Conservation (phyloP, 2,329 filamentous ascomycete species). For the Periconia sp. region DNA sequence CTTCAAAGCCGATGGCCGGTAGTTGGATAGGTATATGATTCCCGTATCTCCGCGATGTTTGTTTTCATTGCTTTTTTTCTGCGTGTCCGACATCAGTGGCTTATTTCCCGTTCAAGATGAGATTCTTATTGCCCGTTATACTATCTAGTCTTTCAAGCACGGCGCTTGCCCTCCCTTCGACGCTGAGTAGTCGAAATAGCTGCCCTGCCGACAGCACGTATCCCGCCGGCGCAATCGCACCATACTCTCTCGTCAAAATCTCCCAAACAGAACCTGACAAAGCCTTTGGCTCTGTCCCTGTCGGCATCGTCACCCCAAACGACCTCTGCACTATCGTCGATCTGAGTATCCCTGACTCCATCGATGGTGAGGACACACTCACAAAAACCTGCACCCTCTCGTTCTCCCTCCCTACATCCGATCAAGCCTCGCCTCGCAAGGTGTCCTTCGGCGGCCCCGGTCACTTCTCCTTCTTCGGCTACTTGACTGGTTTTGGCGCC, state of each 20-base stretch:
- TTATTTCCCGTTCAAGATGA: not conserved
- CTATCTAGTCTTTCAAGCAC: conserved; percentile 1
- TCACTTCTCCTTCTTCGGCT: conserved; percentile 27
- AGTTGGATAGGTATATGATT: not conserved
- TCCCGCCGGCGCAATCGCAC: conserved; percentile 15
- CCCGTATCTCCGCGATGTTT: not conserved
- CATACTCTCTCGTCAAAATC: conserved; percentile 16
- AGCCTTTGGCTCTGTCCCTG: conserved; percentile 16
- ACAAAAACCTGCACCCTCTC: conserved; percentile 22
- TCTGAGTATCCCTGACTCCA: conserved; percentile 17
- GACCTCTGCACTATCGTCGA: conserved; percentile 28
- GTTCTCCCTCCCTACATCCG: conserved; percentile 17
- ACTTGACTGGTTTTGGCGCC: conserved; percentile 19
- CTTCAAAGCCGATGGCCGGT: not conserved
- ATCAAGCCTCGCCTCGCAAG: conserved; percentile 16
- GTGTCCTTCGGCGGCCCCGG: conserved; percentile 17
- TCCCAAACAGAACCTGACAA: conserved; percentile 17
- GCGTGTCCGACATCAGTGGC: not conserved
- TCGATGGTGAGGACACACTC: conserved; percentile 14
- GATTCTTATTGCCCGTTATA: not conserved
- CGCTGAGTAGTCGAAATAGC: conserved; percentile 1
- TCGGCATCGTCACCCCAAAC: conserved; percentile 18
- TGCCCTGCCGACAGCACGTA: conserved; percentile 19
- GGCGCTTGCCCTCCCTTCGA: conserved; percentile 9
- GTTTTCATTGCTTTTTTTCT: not conserved